Percentiles rank a stretch among this genome's conserved stretches.
Evolutionary conservation across 2,329 filamentous ascomycete species (phyloP).

Genomic region (Fusarium sp.): DNA sequence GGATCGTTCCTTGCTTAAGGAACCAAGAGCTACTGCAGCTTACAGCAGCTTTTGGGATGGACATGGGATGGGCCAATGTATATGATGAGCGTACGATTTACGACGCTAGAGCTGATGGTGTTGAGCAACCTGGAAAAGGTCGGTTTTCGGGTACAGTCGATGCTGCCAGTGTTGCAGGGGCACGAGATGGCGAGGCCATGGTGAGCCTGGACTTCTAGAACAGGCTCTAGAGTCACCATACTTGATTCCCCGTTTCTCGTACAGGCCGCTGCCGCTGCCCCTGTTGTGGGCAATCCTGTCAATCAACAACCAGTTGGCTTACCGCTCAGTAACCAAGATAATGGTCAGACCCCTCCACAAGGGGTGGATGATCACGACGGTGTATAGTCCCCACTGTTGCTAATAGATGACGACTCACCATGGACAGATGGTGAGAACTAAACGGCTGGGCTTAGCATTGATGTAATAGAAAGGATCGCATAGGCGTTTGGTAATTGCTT

Average conservation of each 20-base stretch:
- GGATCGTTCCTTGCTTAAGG: slow-evolving; percentile 45
- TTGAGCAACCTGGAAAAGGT: slow-evolving; percentile 48
- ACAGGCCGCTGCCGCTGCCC: not conserved
- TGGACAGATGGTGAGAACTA: not conserved
- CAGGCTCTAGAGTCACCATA: not conserved
- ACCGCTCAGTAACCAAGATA: not conserved
- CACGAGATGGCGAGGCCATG: not conserved
- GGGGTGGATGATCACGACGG: not conserved
- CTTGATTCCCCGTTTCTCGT: not conserved
- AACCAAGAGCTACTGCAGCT: slow-evolving; percentile 45
- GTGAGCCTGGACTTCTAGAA: slow-evolving; percentile 1
- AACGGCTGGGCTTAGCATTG: not conserved
- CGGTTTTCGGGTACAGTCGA: slow-evolving; percentile 52
- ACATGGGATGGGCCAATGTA: slow-evolving; percentile 49
- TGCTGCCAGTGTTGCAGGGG: slow-evolving; percentile 1
- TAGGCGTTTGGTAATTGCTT: not conserved
- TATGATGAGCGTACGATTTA: slow-evolving; percentile 46
- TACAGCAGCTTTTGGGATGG: slow-evolving; percentile 46
- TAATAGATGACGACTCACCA: not conserved
- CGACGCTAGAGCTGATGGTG: slow-evolving; percentile 49
- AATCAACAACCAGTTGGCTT: not conserved
- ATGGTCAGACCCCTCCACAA: not conserved
- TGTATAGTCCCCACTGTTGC: not conserved
- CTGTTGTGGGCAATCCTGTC: not conserved
- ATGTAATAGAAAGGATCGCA: not conserved